phyloP scores from a whole-genome alignment of 1,284 basidiomycete species.

The Clitocybe nebularis region DNA sequence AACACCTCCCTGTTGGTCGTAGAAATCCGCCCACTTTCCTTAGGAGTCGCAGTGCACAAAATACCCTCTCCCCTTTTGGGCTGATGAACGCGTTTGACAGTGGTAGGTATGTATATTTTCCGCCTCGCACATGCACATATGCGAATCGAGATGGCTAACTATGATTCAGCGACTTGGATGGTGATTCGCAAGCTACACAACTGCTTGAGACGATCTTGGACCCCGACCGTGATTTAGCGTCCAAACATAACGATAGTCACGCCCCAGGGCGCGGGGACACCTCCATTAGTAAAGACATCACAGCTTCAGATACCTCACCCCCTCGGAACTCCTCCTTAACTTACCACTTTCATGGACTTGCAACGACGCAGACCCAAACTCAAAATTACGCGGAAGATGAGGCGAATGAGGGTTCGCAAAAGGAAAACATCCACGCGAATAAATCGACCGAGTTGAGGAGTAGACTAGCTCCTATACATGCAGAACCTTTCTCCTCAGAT shows the following conservation, averaged over 20 bases:
- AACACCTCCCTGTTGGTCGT: too few species aligned
- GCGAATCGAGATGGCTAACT: too few species aligned
- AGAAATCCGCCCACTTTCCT: too few species aligned
- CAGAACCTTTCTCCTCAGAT: too few species aligned
- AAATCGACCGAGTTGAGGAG: too few species aligned
- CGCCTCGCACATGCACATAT: too few species aligned
- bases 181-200: slow-evolving; percentile 41
- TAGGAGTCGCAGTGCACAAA: too few species aligned
- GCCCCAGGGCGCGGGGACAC: slow-evolving; percentile 15
- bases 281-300: slow-evolving; percentile 24
- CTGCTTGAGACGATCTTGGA: slow-evolving; percentile 33
- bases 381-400: slow-evolving; percentile 31
- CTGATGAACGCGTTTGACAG: slow-evolving; percentile 11
- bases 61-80: too few species aligned
- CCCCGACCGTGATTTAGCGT: slow-evolving; percentile 15
- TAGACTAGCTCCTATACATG: too few species aligned
- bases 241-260: slow-evolving; percentile 15
- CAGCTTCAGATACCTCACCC: slow-evolving; percentile 29
- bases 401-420: slow-evolving; percentile 38
- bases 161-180: slow-evolving; percentile 27
- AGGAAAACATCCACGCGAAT: slow-evolving; percentile 39
- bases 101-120: slow-evolving; percentile 16
- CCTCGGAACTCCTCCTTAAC: slow-evolving; percentile 26
- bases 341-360: slow-evolving; percentile 55
- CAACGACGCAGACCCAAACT: slow-evolving; percentile 47